Evolutionary conservation across 2,329 filamentous ascomycete genomes (phyloP).

Genomic region (Ophiostoma montium): DNA sequence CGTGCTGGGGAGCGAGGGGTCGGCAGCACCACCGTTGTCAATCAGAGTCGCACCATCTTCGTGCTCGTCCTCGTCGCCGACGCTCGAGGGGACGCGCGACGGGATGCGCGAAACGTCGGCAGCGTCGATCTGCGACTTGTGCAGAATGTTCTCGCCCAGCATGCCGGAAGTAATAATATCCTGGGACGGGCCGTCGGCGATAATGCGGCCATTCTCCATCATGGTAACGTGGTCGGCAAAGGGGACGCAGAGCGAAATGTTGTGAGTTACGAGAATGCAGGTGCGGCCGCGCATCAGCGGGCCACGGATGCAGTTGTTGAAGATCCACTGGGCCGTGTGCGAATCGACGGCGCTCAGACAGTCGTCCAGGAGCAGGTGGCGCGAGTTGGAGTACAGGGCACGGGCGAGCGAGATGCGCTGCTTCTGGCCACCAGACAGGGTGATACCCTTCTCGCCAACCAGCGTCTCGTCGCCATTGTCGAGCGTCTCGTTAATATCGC

Average conservation of each 20-base stretch:
- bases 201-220: conserved; percentile 73
- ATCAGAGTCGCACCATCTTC: conserved; percentile 40
- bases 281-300: conserved; percentile 79
- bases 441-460: conserved; percentile 94
- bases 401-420: conserved; percentile 94
- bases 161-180: conserved; percentile 78
- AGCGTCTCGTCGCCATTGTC: conserved; percentile 86
- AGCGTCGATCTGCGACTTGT: conserved; percentile 58
- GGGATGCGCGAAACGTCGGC: conserved; percentile 55
- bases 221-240: conserved; percentile 68
- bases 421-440: conserved; percentile 91
- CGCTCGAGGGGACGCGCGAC: conserved; percentile 64
- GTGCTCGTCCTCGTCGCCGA: conserved; percentile 46
- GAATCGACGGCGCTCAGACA: conserved; percentile 94
- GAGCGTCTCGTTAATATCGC: conserved; percentile 71
- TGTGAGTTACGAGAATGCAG: conserved; percentile 92
- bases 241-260: conserved; percentile 75
- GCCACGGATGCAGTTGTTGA: conserved; percentile 80
- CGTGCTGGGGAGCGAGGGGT: conserved; percentile 30
- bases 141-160: conserved; percentile 69
- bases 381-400: conserved; percentile 89
- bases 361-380: conserved; percentile 83
- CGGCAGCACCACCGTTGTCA: conserved; percentile 34
- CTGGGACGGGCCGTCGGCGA: conserved; percentile 59
- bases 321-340: conserved; percentile 96